These are phyloP conservation scores for Scheffersomyces parashehatae DNA, from an alignment of 1,139 yeast species.

Conservation along the genomic window DNA sequence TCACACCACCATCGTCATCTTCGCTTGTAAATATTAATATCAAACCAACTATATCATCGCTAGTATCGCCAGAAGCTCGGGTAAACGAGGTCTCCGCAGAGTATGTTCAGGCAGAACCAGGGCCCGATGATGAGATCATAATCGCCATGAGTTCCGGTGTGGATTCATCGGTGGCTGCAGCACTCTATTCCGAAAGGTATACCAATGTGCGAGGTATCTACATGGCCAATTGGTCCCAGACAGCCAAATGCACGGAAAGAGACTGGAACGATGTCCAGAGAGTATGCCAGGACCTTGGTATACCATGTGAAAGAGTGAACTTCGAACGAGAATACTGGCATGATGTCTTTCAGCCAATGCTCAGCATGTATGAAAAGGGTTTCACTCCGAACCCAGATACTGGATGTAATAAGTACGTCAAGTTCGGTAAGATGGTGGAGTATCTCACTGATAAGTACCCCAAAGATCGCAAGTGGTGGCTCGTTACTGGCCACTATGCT, in stretches of 20 bases:
- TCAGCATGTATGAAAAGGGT: constrained; percentile 67
- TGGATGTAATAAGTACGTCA: constrained; percentile 79
- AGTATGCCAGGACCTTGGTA: constrained; percentile 59
- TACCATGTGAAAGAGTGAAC: constrained; percentile 75
- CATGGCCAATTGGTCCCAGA: constrained; percentile 90
- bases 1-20: too few species aligned
- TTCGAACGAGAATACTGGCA: constrained; percentile 92
- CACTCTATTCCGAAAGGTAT: constrained; percentile 55
- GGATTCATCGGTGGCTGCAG: constrained; percentile 89
- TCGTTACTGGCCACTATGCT: constrained; percentile 94
- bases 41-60: too few species aligned
- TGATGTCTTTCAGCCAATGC: constrained; percentile 91
- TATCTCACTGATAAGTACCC: constrained; percentile 45
- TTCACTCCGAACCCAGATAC: constrained; percentile 95
- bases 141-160: constrained; percentile 98
- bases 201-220: constrained; percentile 73
- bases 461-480: constrained; percentile 58
- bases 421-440: constrained; percentile 76
- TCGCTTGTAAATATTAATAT: too few species aligned
- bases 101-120: constrained; percentile 46
- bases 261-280: constrained; percentile 85
- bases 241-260: constrained; percentile 72
- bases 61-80: neutral
- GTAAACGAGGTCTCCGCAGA: constrained; percentile 5
- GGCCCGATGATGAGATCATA: constrained; percentile 56